Conservation (phyloP, 192 early-diverging fungal species). For the Podila epicladia region DNA sequence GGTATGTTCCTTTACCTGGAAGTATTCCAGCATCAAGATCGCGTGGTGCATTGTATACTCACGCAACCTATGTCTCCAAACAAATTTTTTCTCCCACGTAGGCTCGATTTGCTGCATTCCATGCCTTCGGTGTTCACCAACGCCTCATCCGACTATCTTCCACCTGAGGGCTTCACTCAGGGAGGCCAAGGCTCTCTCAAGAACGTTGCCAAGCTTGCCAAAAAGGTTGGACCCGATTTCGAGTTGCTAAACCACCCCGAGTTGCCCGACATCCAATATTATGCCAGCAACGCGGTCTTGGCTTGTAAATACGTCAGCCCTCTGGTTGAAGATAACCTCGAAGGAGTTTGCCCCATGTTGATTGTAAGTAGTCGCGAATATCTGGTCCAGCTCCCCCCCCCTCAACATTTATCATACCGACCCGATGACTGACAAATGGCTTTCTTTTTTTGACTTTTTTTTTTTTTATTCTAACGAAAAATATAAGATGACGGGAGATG, state of each 20-base stretch:
- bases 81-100: background rate
- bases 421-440: no score
- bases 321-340: constrained; percentile 45
- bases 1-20: constrained; percentile 42
- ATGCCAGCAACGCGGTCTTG: constrained; percentile 55
- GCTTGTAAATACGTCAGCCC: constrained; percentile 58
- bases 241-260: constrained; percentile 30
- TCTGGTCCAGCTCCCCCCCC: no score
- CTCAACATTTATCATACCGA: no score
- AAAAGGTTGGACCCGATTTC: constrained; percentile 8
- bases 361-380: constrained; percentile 33
- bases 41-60: background rate
- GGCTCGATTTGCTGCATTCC: constrained; percentile 61
- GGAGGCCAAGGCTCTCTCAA: constrained; percentile 37
- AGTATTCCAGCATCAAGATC: background rate
- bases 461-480: no score
- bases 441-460: no score
- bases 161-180: constrained; percentile 56
- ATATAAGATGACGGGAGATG: constrained; percentile 55
- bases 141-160: constrained; percentile 55
- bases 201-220: constrained; percentile 30
- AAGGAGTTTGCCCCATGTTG: constrained; percentile 52
- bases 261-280: constrained; percentile 53
- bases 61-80: no score
- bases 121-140: constrained; percentile 57